Conservation (phyloP, 2,329 filamentous ascomycete genomes). For the Fusarium longipes region DNA sequence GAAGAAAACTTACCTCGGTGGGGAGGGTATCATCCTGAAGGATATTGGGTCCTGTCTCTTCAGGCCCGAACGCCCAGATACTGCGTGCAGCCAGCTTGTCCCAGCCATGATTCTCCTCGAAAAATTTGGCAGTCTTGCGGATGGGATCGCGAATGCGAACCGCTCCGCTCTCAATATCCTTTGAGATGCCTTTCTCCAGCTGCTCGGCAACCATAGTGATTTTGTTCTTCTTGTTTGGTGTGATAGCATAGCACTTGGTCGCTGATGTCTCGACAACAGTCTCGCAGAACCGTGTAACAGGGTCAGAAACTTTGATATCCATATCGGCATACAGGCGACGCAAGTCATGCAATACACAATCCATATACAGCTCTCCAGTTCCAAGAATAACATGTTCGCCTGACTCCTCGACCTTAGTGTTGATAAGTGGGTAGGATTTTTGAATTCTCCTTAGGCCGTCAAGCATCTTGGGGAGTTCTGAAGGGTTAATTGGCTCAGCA, state of each 20-base stretch:
- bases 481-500: conserved; percentile 97
- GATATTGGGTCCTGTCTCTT: conserved; percentile 94
- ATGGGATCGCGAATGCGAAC: conserved; percentile 94
- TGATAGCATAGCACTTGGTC: conserved; percentile 97
- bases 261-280: conserved; percentile 97
- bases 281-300: conserved; percentile 96
- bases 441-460: conserved; percentile 96
- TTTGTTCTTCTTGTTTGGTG: conserved; percentile 99
- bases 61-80: conserved; percentile 98
- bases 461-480: conserved; percentile 97
- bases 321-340: conserved; percentile 96
- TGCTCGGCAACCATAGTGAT: conserved; percentile 99
- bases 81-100: conserved; percentile 93
- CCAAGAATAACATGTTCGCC: conserved; percentile 96
- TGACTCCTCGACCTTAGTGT: conserved; percentile 97
- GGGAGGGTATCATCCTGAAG: conserved; percentile 96
- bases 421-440: conserved; percentile 95
- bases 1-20: conserved; percentile 71
- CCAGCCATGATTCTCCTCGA: conserved; percentile 97
- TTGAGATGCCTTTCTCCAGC: conserved; percentile 91
- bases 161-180: conserved; percentile 90
- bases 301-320: conserved; percentile 99
- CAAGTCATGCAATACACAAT: conserved; percentile 95
- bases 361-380: conserved; percentile 99
- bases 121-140: conserved; percentile 93